These are phyloP conservation scores for Jatropha curcas DNA, from an alignment of 345 rosid species.

Conservation along the genomic window DNA sequence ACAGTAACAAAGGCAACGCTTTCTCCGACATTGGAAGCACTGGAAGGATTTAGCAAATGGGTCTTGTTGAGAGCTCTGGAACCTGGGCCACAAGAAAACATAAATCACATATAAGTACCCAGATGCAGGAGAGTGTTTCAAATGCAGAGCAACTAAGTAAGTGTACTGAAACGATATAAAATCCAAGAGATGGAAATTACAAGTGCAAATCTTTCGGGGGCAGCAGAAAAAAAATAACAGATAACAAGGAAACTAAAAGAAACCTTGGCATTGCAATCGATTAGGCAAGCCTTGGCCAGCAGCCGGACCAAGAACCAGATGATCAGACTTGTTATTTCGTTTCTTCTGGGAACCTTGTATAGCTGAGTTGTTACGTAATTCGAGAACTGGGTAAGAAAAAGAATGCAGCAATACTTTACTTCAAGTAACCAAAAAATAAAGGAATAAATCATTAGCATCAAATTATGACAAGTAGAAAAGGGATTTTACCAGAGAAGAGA, in stretches of 20 bases:
- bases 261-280: conserved; percentile 86
- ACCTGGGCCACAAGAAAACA: conserved; percentile 38
- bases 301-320: conserved; percentile 65
- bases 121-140: background rate
- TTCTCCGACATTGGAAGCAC: conserved; percentile 34
- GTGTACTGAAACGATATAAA: too few species aligned
- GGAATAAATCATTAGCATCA: background rate
- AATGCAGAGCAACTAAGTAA: background rate
- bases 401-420: background rate
- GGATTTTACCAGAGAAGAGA: conserved; percentile 48
- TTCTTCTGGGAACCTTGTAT: conserved; percentile 29
- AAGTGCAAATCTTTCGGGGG: background rate
- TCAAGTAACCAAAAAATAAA: background rate
- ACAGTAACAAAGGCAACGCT: conserved; percentile 67
- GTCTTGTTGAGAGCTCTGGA: conserved; percentile 72
- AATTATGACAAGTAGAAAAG: background rate
- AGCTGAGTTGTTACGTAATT: conserved; percentile 42
- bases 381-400: conserved; percentile 35
- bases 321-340: conserved; percentile 57
- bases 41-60: conserved; percentile 32
- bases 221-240: background rate
- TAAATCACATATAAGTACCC: background rate
- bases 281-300: conserved; percentile 81
- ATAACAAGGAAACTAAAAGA: background rate
- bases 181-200: background rate